phyloP scores from a whole-genome alignment of 352 stramenopile genomes.

The Phytophthora boehmeriae region DNA sequence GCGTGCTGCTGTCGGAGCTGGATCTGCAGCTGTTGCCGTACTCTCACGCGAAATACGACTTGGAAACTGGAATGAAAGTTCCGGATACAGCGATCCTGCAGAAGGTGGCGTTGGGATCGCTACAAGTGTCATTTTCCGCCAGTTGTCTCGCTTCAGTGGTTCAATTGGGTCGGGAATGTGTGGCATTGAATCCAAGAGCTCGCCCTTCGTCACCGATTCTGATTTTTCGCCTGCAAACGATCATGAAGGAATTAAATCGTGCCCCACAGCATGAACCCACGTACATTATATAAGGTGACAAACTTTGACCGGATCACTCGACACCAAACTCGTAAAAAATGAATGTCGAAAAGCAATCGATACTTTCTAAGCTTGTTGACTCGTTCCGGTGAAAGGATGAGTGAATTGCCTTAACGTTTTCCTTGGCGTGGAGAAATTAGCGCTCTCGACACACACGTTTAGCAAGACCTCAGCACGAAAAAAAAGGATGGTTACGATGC shows the following conservation, averaged over 20 bases:
- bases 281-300: no score
- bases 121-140: conserved; percentile 22
- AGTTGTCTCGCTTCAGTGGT: background rate
- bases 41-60: conserved; percentile 1
- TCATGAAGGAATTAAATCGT: conserved; percentile 6
- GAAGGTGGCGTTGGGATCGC: conserved; percentile 11
- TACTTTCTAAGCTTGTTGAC: no score
- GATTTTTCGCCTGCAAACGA: conserved; percentile 22
- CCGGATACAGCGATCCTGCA: conserved; percentile 26
- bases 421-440: no score
- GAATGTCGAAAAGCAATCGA: no score
- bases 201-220: conserved; percentile 19
- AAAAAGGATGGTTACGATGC: no score
- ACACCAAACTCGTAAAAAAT: no score
- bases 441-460: no score
- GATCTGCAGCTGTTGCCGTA: conserved; percentile 23
- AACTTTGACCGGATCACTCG: no score
- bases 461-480: no score
- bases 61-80: conserved; percentile 13
- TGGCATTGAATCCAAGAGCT: conserved; percentile 6
- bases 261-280: no score
- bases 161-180: conserved; percentile 14
- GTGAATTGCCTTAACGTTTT: no score
- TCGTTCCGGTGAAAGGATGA: no score
- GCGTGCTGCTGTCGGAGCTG: conserved; percentile 25